phyloP scores from a whole-genome alignment of 1,139 yeast genomes.

The Sugiyamaella paludigena region DNA sequence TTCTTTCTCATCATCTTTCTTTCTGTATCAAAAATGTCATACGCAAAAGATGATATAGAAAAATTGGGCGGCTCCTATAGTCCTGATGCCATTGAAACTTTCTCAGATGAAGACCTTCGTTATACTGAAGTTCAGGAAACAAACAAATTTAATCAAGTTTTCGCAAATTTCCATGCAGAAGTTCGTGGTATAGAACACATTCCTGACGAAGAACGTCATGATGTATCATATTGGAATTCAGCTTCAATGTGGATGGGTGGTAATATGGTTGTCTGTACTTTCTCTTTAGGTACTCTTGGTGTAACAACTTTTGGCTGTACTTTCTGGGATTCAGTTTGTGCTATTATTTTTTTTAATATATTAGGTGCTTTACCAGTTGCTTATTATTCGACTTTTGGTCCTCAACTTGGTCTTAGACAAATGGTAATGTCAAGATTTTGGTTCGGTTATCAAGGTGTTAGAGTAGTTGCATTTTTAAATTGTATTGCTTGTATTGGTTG shows the following conservation, averaged over 20 bases:
- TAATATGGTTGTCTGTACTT: constrained; percentile 82
- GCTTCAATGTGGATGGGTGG: constrained; percentile 95
- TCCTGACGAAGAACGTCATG: constrained; percentile 66
- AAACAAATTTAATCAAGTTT: constrained; percentile 5
- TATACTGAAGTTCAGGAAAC: constrained; percentile 5
- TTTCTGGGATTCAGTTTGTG: constrained; percentile 63
- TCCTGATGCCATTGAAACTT: background rate
- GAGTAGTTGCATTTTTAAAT: constrained; percentile 75
- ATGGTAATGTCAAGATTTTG: constrained; percentile 78
- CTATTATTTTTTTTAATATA: constrained; percentile 67
- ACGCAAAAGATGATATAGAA: constrained; percentile 4
- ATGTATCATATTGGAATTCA: constrained; percentile 61
- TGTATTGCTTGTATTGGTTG: constrained; percentile 89
- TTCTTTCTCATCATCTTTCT: no score
- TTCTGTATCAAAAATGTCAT: background rate
- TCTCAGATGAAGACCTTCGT: constrained; percentile 8
- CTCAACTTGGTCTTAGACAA: constrained; percentile 83
- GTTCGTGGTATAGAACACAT: constrained; percentile 67
- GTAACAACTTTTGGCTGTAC: constrained; percentile 48
- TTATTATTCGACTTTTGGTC: constrained; percentile 78
- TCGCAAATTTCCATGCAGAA: constrained; percentile 41
- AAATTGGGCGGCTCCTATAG: background rate
- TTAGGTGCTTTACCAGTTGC: constrained; percentile 81
- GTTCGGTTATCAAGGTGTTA: constrained; percentile 70
- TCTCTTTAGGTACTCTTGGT: constrained; percentile 79